These are phyloP conservation scores for Rhodotorula sp. DNA, from an alignment of 1,284 basidiomycete species.

Conservation along the genomic window DNA sequence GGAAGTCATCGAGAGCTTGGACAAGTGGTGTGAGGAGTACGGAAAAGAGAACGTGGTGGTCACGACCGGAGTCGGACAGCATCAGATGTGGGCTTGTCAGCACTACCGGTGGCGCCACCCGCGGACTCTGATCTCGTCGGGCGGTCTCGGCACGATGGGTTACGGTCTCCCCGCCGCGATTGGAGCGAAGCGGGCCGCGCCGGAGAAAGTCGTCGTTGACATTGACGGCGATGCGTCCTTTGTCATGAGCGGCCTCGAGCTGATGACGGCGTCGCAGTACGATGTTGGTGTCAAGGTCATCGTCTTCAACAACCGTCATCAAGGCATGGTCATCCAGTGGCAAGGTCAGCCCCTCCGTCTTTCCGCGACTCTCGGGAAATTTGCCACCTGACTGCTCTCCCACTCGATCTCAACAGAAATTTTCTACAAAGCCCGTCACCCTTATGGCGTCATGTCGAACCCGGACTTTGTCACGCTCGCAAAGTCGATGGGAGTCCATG, in stretches of 20 bases:
- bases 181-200: conserved; percentile 93
- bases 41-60: conserved; percentile 85
- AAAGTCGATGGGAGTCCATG: conserved; percentile 87
- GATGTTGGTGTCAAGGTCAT: conserved; percentile 85
- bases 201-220: conserved; percentile 89
- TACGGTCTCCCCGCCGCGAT: conserved; percentile 92
- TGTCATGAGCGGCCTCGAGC: conserved; percentile 99
- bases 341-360: conserved; percentile 62
- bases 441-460: conserved; percentile 90
- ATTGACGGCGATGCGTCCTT: conserved; percentile 97
- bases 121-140: conserved; percentile 85
- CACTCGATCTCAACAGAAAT: conserved; percentile 59
- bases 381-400: background rate
- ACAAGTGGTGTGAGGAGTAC: conserved; percentile 61
- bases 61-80: conserved; percentile 94
- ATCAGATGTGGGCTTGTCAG: conserved; percentile 99
- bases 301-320: conserved; percentile 72
- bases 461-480: conserved; percentile 89
- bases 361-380: background rate
- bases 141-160: conserved; percentile 97
- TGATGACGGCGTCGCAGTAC: conserved; percentile 86
- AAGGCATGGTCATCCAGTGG: conserved; percentile 99
- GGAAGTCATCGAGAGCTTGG: conserved; percentile 90
- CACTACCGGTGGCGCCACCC: conserved; percentile 87
- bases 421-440: conserved; percentile 91